Evolutionary conservation across 345 rosid genomes (phyloP).

Genomic region (Populus alba): DNA sequence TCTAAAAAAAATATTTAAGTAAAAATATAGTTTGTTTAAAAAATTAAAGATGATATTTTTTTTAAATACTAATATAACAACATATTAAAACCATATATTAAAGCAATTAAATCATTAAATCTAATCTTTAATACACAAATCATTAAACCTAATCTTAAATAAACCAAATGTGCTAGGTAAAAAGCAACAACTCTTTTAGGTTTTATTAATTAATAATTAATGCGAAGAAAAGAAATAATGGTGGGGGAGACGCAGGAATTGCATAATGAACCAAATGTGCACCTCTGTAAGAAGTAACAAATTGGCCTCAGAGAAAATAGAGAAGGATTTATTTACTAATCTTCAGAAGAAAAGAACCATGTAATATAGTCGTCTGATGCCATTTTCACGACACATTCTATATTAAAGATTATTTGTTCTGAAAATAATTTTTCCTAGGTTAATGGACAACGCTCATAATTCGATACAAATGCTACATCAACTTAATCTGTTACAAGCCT

Average conservation of each 20-base stretch:
- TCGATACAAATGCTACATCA: conserved; percentile 7
- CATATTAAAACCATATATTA: too few relatives aligned
- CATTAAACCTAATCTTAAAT: too few relatives aligned
- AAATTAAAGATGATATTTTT: too few relatives aligned
- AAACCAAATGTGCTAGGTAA: rapidly evolving
- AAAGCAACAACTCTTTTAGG: too few relatives aligned
- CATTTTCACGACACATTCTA: conserved; percentile 2
- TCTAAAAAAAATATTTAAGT: too few relatives aligned
- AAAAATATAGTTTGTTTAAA: too few relatives aligned
- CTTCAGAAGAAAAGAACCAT: neutral
- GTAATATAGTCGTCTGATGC: neutral
- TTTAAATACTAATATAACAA: rapidly evolving
- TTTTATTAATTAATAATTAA: too few relatives aligned
- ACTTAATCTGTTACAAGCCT: conserved; percentile 29
- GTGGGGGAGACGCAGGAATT: neutral
- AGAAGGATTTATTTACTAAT: neutral
- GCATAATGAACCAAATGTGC: neutral
- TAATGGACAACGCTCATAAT: conserved; percentile 15
- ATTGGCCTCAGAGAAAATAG: neutral
- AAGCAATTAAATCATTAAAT: too few relatives aligned
- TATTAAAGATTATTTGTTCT: conserved; percentile 17
- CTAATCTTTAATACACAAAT: too few relatives aligned
- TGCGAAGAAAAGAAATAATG: too few relatives aligned
- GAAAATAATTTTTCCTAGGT: conserved; percentile 17
- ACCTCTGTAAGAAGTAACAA: too few relatives aligned